Evolutionary conservation across 1,284 basidiomycete species (phyloP).

Genomic region (Ustilago xerochloae): DNA sequence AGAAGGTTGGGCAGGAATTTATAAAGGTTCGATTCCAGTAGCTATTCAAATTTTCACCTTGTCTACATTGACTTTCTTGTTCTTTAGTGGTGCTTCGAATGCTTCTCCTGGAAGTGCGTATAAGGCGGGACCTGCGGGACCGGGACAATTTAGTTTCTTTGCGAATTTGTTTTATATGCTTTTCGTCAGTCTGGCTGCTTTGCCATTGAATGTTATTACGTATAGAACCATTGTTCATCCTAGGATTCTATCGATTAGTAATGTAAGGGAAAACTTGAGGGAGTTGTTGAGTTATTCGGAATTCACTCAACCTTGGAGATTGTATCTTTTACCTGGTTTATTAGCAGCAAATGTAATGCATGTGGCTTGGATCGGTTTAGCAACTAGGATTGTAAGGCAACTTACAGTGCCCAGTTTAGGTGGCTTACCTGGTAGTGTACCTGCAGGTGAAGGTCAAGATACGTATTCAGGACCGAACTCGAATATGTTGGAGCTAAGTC

Average conservation of each 20-base stretch:
- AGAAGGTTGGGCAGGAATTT: constrained; percentile 65
- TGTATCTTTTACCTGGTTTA: constrained; percentile 62
- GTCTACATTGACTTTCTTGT: constrained; percentile 49
- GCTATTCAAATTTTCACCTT: constrained; percentile 47
- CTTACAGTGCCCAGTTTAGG: constrained; percentile 55
- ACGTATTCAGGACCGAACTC: constrained; percentile 56
- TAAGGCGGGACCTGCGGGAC: constrained; percentile 55
- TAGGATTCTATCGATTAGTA: constrained; percentile 42
- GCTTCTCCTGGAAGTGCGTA: constrained; percentile 52
- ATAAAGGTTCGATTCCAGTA: constrained; percentile 56
- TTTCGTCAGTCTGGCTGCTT: constrained; percentile 46
- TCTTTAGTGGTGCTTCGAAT: constrained; percentile 42
- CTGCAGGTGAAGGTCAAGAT: constrained; percentile 46
- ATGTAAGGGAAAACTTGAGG: constrained; percentile 45
- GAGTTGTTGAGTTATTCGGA: constrained; percentile 60
- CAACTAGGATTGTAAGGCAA: constrained; percentile 55
- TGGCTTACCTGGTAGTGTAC: constrained; percentile 40
- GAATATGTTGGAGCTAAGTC: constrained; percentile 45
- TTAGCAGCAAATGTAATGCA: constrained; percentile 54
- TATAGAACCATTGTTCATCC: constrained; percentile 64
- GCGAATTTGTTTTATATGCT: constrained; percentile 58
- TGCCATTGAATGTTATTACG: constrained; percentile 62
- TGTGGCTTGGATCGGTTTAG: constrained; percentile 57
- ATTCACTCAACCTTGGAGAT: constrained; percentile 59
- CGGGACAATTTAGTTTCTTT: constrained; percentile 60